Base-by-base conservation (phyloP, 176 grass and related monocot genomes). In the Avena eriantha region DNA sequence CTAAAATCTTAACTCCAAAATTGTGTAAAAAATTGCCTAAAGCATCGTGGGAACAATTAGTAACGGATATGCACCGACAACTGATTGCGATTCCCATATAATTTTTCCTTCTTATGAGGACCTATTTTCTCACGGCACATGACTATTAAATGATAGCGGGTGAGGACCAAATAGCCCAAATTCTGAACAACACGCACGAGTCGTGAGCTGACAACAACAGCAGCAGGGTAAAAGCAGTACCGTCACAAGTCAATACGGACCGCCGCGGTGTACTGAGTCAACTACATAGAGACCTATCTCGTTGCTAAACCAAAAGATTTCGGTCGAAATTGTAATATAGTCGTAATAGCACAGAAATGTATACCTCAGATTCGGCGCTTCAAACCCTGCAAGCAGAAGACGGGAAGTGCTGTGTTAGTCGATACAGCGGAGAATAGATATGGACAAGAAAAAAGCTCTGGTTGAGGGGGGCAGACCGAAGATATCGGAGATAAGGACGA, bases 401-500 rank as follows among this genome's bases (percentile, higher is more conserved):
- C 59, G 2, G 23, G 45, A 19, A 65, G 1, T 2, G 9, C 4
- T 2, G 6, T 41, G 43, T 79, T 23, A 53, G 24, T 36, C 3
- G 22, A 4, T 18, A 11, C 0, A 45, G 54, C 6, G 15, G 53
- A 10, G 5, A 41, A 3, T 1, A 14, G 10, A 22, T 50, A 41
- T 21, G 18, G 26, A 3, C 0, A 17, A 11, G 58, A 26, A 11
- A 21, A 19, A 0, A 17, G 26, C 17, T 41, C 8, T 17, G 35
- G 4, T 16, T 2, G 43, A 64, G 23, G 18, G 21, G 23, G 16
- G 31, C 21, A 39, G 10, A 97, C 90, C 95, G 46, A 12, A 97
- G 80, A 94, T n/a, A 66, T 97, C 92, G 77, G 95, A 87, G 86
- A 92, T 21, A 78, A 97, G 95, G 59, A 97, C n/a, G 77, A 97